Conservation (phyloP, 352 stramenopile species). For the Globisporangium uncinulatum region DNA sequence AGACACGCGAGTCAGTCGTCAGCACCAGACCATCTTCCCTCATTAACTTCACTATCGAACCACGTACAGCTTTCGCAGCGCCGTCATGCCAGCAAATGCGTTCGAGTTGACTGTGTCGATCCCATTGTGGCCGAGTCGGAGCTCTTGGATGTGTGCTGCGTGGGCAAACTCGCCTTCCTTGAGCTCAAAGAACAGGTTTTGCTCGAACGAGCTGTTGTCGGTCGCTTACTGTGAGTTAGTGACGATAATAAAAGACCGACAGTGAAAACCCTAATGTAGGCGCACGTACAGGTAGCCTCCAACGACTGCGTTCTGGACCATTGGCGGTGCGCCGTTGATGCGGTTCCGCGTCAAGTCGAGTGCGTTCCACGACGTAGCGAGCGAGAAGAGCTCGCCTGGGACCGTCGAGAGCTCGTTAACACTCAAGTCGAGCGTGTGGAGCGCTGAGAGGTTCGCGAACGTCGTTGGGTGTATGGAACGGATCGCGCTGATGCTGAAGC, state of each 20-base stretch:
- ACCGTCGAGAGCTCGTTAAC: conserved; percentile 43
- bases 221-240: not conserved
- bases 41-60: not conserved
- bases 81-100: conserved; percentile 49
- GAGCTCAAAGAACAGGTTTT: conserved; percentile 57
- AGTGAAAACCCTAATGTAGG: not conserved
- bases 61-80: conserved; percentile 44
- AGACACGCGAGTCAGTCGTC: not conserved
- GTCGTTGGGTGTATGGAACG: conserved; percentile 24
- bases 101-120: conserved; percentile 57
- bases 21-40: too few relatives aligned
- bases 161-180: conserved; percentile 33
- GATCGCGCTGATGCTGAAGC: conserved; percentile 37
- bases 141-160: conserved; percentile 36
- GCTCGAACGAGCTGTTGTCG: conserved; percentile 51
- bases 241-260: not conserved
- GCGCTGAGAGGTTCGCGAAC: conserved; percentile 37
- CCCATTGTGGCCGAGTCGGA: conserved; percentile 42
- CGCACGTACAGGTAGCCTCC: conserved; percentile 51
- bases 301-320: conserved; percentile 29
- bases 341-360: conserved; percentile 53
- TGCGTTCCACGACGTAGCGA: conserved; percentile 42
- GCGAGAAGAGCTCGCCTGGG: conserved; percentile 29
- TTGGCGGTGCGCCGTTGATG: conserved; percentile 29
- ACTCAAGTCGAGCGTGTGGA: conserved; percentile 54